Evolutionary conservation across 179 eudicot species (phyloP), one percentile per base, ranked within the genome.

Genomic region (Spergularia azorica): DNA sequence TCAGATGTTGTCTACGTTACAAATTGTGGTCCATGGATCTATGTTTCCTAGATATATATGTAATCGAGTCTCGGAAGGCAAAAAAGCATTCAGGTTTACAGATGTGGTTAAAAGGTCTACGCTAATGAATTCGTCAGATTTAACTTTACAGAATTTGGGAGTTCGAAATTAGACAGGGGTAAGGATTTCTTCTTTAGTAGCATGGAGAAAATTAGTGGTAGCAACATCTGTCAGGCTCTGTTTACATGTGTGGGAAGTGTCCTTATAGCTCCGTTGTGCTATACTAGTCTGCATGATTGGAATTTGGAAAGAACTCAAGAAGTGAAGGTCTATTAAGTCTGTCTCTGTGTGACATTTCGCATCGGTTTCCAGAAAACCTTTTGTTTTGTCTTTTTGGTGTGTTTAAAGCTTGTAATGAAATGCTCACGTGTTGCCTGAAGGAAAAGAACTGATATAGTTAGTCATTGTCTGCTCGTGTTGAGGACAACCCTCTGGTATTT

Each of bases 221-320:
- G 73, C 41, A 26, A 51, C 73, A 26, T 54, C 60, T 32, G 60
- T n/a, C 16, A 18, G 43, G 12, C 73, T 48, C 57, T 67, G 71
- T 56, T 67, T 67, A 32, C 17, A n/a, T 67, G 18, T 67, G 71
- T 11, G 32, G 15, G 6, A 13, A 20, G 72, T 20, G 17, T 21
- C 72, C 38, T 51, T 70, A 52, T 54, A 54, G 56, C 59, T 54
- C 12, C n/a, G 41, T 51, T 68, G 39, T 69, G 14, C 21, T 21
- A 68, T 11, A 21, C 7, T 32, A 62, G 66, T 46, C 72, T 51
- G 41, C 72, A 48, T 69, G 6, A 51, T 50, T 20, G 52, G 59
- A 70, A 70, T 21, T 50, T 20, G 52, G 59, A 70, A 70, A 70
- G 5, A 55, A 46, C 50, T 6, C 50, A 36, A 36, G 39, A 36